Evolutionary conservation across 345 rosid species (phyloP).

Genomic region (Zanthoxylum bungeanum): DNA sequence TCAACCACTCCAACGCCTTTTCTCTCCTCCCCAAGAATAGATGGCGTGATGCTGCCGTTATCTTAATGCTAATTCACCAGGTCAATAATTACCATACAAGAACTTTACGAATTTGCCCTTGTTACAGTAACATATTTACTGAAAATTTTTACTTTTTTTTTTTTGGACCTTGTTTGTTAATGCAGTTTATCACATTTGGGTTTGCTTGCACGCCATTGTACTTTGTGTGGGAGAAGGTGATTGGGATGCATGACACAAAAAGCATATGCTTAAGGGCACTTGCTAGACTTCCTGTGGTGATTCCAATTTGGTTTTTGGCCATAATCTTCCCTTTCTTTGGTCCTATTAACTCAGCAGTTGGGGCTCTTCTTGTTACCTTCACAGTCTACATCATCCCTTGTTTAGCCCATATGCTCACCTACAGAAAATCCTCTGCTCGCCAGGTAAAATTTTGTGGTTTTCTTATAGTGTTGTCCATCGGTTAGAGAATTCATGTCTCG

Average conservation of each 20-base stretch:
- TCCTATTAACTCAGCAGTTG: conserved; percentile 95
- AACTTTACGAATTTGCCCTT: neutral
- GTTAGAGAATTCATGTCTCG: too few species aligned
- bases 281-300: conserved; percentile 88
- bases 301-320: conserved; percentile 98
- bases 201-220: conserved; percentile 96
- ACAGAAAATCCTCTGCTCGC: conserved; percentile 85
- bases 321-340: conserved; percentile 98
- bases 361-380: conserved; percentile 99
- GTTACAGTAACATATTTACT: too few species aligned
- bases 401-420: conserved; percentile 98
- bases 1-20: conserved; percentile 87
- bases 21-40: conserved; percentile 73
- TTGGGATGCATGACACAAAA: conserved; percentile 92
- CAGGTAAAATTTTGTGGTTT: conserved; percentile 64
- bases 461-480: too few species aligned
- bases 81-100: conserved; percentile 22
- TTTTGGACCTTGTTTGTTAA: too few species aligned
- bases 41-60: conserved; percentile 90
- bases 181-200: conserved; percentile 97
- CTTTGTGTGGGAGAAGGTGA: conserved; percentile 99
- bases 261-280: conserved; percentile 90
- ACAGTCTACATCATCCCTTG: conserved; percentile 94
- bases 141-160: too few species aligned
- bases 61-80: conserved; percentile 98